Evolutionary conservation across 345 rosid genomes (phyloP), one percentile per base, ranked within the genome.

Genomic region (Eucalyptus sideroxylon): DNA sequence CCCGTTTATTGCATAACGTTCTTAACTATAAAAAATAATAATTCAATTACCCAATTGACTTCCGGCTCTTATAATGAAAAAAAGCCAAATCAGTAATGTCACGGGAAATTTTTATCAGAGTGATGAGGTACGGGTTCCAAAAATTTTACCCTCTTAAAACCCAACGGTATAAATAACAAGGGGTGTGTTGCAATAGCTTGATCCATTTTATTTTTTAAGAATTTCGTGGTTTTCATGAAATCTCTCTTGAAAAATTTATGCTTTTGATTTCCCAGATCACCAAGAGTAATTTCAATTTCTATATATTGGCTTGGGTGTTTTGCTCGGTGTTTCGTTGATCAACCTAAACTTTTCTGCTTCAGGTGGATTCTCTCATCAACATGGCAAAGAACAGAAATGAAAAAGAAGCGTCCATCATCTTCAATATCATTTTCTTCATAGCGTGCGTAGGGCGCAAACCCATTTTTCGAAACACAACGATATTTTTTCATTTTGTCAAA

Each of bases 41-140:
- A 12, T 3, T 60, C 81, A 69, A 69, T 34, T 16, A 69, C 12
- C 44, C 26, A 69, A 17, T 69, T 17, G 81, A 69, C 44, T 72
- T 72, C 15, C 26, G 26, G 40, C 44, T 34, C 8, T 72, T 21
- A 2, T 19, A 16, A 34, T 19, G 26, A 34, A 72, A 60, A 60
- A 60, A 60, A 50, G 1, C 53, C 16, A 62, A 62, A 62, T 62
- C 8, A 62, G 8, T 13, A n/a, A 62, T 30, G 7, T 62, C 5
- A 2, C 37, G 0, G 17, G 16, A 7, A 14, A n/a, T 1, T n/a
- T 7, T 65, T 8, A 16, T 65, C 2, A 2, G 5, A 62, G 9
- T 13, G 69, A 62, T 13, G 69, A 12, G 34, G 14, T 12, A 14
- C 0, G 9, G 16, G 16, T n/a, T 62, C 69, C 16, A 6, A 0